Evolutionary conservation across 2,329 filamentous ascomycete genomes (phyloP), one percentile per base, ranked within the genome.

Genomic region (Arthrobotrys pseudoclavata): DNA sequence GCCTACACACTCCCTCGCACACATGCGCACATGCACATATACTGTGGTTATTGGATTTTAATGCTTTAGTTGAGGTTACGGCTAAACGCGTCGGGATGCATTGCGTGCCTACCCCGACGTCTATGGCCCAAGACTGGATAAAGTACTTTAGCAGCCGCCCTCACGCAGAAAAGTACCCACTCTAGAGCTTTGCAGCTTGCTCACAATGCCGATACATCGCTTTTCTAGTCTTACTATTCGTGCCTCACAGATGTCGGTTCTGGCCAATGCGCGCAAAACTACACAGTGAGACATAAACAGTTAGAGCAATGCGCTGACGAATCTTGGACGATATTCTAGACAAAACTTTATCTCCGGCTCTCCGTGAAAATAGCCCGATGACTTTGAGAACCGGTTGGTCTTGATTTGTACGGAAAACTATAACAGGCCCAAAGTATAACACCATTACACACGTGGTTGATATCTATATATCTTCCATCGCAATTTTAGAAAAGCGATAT

Each of bases 121-220:
- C 62, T 48, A 67, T 45, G 26, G 53, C 20, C 22, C 31, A 50
- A 42, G 60, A 31, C 61, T 71, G 74, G 74, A 52, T 77, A 77
- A 77, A 77, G 34, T 62, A 77, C 55, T 77, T 77, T 77, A 77
- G 60, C 74, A 77, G 74, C 74, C 74, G 74, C 61, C 66, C 53
- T 57, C 67, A 62, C 34, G n/a, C 37, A 66, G 67, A 72, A 72
- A 40, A 40, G 53, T 62, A 52, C 47, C 69, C 69, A 72, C 69
- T 64, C 42, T 40, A 13, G 22, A 31, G 18, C 37, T 50, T 45
- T 20, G 29, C 24, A 57, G 37, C 48, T 42, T 42, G 6, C 10
- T 18, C n/a, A n/a, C 18, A 20, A 13, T 34, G 34, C 20, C 4
- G 24, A 26, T 7, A 42, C 34, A 26, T 26, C 7, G 3, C 31